Evolutionary conservation across 176 grass and related monocot genomes (phyloP), one percentile per base, ranked within the genome.

Genomic region (Aegilops speltoides): DNA sequence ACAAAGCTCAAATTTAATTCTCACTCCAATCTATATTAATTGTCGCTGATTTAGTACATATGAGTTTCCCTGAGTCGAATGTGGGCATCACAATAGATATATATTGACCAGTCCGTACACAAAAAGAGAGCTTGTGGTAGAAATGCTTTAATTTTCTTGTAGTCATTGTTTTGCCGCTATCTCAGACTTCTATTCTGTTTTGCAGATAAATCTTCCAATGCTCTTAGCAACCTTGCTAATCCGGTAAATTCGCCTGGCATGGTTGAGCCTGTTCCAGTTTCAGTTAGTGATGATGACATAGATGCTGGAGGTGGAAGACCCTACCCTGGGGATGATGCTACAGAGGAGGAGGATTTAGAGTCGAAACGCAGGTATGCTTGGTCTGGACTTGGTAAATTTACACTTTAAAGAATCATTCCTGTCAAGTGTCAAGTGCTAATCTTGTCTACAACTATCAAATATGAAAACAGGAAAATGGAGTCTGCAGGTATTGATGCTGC

Each of bases 321-420:
- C 60, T 94, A 95, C 83, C 82, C 82, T 89, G 94, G 85, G 19
- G 94, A 94, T 90, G 94, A 97, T 73, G 70, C 78, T 86, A 82
- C 76, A 2, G 94, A 90, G 64, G 90, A 96, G 70, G 94, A 93
- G 69, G 97, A 97, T 91, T 87, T 92, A 56, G 94, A 99, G 82
- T 91, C 90, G 5, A 99, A 99, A 83, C 97, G 97, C 89, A 99
- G 97, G 97, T 99, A 61, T 29, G 28, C 61, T 84, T 66, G 41
- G 17, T 63, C 89, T 90, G 64, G 15, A 73, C 22, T 64, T 70
- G 11, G 10, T 82, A 45, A 57, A 22, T 57, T 57, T 20, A 57
- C 38, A 61, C 63, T 28, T 23, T 41, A 54, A 41, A 68, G 38
- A 80, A 60, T 72, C 23, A 25, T 41, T 64, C 37, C 7, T 72